Evolutionary conservation across 805 yeast genomes (phyloP), one percentile per base, ranked within the genome.

Genomic region (Metschnikowia similis): DNA sequence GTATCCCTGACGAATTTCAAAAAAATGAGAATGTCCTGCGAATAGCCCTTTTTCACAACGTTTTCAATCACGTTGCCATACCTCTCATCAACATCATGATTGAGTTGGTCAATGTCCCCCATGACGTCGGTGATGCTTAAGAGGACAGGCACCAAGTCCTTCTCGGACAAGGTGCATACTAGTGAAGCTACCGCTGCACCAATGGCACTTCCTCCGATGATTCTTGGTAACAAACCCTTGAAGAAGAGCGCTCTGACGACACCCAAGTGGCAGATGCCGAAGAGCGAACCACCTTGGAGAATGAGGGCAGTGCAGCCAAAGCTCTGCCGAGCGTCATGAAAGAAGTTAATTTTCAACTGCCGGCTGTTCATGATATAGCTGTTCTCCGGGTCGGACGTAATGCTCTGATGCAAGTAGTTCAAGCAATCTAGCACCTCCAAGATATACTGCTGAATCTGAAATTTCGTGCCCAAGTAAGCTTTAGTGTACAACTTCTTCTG

Each of bases 211-310:
- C 99, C 99, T 6, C 92, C 87, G 21, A 92, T 82, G 2, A 94
- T 87, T 38, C 86, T 71, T 0, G 99, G 99, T 46, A 94, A 71
- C 35, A 91, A 69, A 1, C 87, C 85, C 54, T 85, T 83, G 55
- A 79, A 77, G 52, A 85, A 80, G n/a, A 94, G 72, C 0, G 94
- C 92, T 54, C 86, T 85, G 8, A 92, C 87, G 1, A 91, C 96
- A 1, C 99, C 99, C 34, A 94, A 64, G 66, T 94, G 99, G 60
- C 96, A 91, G 53, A 94, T 71, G 0, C 99, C 98, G 70, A 92
- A 94, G 21, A 94, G 70, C 0, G 97, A 87, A 2, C 99, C 98
- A 29, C 99, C 99, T 67, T 94, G 97, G 27, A 94, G 71, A 35
- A 92, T 81, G 49, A 94, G 72, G 0, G 97, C 97, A 0, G 98